Percentiles rank a stretch among this genome's conserved stretches.
phyloP scores from a whole-genome alignment of 257 asterid genomes.

The Fraxinus cuspidata region DNA sequence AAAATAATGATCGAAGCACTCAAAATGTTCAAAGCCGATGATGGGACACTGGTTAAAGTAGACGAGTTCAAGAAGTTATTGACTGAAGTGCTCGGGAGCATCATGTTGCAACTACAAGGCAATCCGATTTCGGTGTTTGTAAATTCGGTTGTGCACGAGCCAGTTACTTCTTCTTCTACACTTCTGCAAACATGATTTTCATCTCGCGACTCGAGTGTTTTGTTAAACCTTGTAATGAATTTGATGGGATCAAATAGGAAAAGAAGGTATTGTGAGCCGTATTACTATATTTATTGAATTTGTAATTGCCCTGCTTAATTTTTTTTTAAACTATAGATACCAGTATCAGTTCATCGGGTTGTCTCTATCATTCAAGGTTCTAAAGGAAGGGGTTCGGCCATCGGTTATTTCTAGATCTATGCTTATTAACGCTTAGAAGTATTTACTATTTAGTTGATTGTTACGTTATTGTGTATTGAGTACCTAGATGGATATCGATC shows the following conservation, averaged over 20 bases:
- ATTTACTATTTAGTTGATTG: too few relatives aligned
- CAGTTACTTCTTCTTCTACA: constrained; percentile 63
- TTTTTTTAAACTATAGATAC: too few relatives aligned
- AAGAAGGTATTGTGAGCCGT: background rate
- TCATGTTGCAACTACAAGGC: constrained; percentile 85
- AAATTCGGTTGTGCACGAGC: constrained; percentile 86
- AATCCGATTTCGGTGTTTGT: constrained; percentile 72
- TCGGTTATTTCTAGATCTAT: too few relatives aligned
- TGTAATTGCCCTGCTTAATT: background rate
- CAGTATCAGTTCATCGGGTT: background rate
- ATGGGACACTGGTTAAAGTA: constrained; percentile 68
- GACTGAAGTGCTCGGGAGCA: constrained; percentile 65
- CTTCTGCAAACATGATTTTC: constrained; percentile 48
- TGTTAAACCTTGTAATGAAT: background rate
- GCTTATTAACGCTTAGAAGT: too few relatives aligned
- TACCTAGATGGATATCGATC: too few relatives aligned
- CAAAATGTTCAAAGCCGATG: constrained; percentile 60
- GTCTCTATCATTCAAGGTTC: background rate
- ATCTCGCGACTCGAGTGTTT: background rate
- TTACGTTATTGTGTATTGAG: too few relatives aligned
- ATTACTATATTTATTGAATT: background rate
- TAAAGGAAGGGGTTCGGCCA: too few relatives aligned
- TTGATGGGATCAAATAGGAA: background rate
- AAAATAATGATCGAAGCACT: constrained; percentile 52
- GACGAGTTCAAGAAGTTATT: constrained; percentile 86